Evolutionary conservation across 148 eudicot genomes (phyloP), one percentile per base, ranked within the genome.

Genomic region (Rhododendron ovatum): DNA sequence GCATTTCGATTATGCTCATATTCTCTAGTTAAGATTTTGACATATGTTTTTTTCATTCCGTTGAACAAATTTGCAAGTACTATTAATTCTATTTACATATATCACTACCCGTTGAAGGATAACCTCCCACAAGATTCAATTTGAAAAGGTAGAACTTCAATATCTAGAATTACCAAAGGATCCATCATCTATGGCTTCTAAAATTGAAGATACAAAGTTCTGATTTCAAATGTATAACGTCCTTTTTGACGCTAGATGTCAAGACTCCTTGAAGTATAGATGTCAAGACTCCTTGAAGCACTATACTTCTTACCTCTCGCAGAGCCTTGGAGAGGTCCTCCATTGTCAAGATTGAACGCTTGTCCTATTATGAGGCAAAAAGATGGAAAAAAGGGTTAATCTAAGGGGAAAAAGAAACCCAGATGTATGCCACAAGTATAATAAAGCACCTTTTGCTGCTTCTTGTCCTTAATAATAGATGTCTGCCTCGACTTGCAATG

Each of bases 401-500:
- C 7, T 4, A 41, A 74, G 41, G 15, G 65, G 17, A 0, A 10
- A 69, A 84, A 76, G 22, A 18, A 78, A 79, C 10, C 22, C 82
- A 61, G 45, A 57, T 43, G 13, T 30, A 80, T 65, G 57, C 7
- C 43, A 84, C 4, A 82, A 75, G 73, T 53, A 47, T 59, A 76
- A 57, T 30, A 81, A 63, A 84, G 74, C 82, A 95, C 98, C 98
- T 94, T 95, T 88, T 91, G 98, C 84, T 91, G 96, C 88, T 92
- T 94, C 92, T 95, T 96, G 90, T 96, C 99, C 92, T 89, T 96
- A 57, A 92, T 89, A 35, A 95, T 87, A 48, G 97, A 81, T 22
- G 98, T 88, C 89, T 93, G 96, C 88, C 98, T 93, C n/a, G 99
- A 98, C 90, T 93, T 94, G 93, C 98, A 96, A 37, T 96, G 99